These are phyloP conservation scores for Eremomyces bilateralis DNA, from an alignment of 495 filamentous ascomycete species.

Conservation along the genomic window DNA sequence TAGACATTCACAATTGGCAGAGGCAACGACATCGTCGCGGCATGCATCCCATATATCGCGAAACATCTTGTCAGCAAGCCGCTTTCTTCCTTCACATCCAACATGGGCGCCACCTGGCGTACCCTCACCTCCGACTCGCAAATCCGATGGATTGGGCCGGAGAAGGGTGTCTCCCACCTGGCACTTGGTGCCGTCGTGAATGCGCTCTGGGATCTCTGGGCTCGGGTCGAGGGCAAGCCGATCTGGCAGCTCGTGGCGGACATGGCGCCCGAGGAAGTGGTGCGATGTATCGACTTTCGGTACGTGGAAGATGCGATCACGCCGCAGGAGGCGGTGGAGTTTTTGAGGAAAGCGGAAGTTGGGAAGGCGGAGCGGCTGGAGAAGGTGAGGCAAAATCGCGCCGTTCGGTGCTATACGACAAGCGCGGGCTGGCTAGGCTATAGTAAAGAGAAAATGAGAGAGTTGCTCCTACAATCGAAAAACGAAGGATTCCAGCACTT, in stretches of 20 bases:
- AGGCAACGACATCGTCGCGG: slow-evolving; percentile 83
- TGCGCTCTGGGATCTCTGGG: slow-evolving; percentile 90
- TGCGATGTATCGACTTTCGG: slow-evolving; percentile 74
- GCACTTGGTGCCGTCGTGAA: slow-evolving; percentile 82
- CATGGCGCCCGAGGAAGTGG: slow-evolving; percentile 72
- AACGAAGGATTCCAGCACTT: slow-evolving; percentile 64
- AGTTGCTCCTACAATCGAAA: slow-evolving; percentile 47
- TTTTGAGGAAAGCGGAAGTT: slow-evolving; percentile 37
- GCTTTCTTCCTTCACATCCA: slow-evolving; percentile 47
- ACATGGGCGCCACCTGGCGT: slow-evolving; percentile 83
- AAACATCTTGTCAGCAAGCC: slow-evolving; percentile 49
- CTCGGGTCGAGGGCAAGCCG: slow-evolving; percentile 63
- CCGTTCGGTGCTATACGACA: slow-evolving; percentile 82
- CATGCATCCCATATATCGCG: slow-evolving; percentile 56
- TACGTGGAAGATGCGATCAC: slow-evolving; percentile 91
- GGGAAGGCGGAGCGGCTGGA: slow-evolving; percentile 44
- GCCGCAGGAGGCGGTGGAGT: slow-evolving; percentile 55
- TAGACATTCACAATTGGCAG: slow-evolving; percentile 93
- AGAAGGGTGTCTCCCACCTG: slow-evolving; percentile 88
- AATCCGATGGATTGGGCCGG: slow-evolving; percentile 84
- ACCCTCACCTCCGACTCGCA: slow-evolving; percentile 79
- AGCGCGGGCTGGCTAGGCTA: slow-evolving; percentile 92
- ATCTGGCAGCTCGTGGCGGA: slow-evolving; percentile 81
- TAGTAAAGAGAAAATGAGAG: slow-evolving; percentile 61
- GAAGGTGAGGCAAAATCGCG: slow-evolving; percentile 45